Evolutionary conservation across 2,329 filamentous ascomycete genomes (phyloP).

Genomic region (Colletotrichum coccodes): DNA sequence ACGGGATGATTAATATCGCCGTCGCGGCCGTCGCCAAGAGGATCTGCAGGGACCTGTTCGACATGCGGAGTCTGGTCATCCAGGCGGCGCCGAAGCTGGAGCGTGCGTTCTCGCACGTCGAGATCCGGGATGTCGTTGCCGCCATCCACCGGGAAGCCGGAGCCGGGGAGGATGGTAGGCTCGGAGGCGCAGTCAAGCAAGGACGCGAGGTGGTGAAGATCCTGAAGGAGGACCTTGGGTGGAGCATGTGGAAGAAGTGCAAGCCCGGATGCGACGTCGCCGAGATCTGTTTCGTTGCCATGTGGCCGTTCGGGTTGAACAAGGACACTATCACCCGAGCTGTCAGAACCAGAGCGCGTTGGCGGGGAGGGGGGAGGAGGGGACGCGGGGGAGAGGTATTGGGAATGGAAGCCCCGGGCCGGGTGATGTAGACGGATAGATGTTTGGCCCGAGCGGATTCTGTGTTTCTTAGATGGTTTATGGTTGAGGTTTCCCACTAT

Average conservation of each 20-base stretch:
- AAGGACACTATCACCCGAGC: conserved; percentile 58
- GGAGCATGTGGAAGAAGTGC: conserved; percentile 70
- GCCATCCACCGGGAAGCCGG: neutral
- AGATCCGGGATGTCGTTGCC: neutral
- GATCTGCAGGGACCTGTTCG: conserved; percentile 46
- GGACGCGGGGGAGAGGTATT: neutral
- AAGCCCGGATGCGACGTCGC: conserved; percentile 58
- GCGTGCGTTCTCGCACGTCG: neutral
- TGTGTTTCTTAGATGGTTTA: neutral
- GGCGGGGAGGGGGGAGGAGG: neutral
- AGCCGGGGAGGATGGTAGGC: neutral
- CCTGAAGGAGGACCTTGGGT: conserved; percentile 62
- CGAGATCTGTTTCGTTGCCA: conserved; percentile 70
- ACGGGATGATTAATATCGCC: conserved; percentile 56
- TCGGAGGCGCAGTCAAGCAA: neutral
- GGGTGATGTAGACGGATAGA: neutral
- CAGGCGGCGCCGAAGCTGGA: conserved; percentile 13
- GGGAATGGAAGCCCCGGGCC: conserved; percentile 7
- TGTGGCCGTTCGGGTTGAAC: conserved; percentile 68
- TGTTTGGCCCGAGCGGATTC: neutral
- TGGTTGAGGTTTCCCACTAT: no score
- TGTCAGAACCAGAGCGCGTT: conserved; percentile 28
- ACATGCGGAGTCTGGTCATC: neutral
- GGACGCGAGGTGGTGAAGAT: conserved; percentile 32
- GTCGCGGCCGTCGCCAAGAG: conserved; percentile 48